Evolutionary conservation across 2,329 filamentous ascomycete species (phyloP).

Genomic region (Kalaharituber pfeilii): DNA sequence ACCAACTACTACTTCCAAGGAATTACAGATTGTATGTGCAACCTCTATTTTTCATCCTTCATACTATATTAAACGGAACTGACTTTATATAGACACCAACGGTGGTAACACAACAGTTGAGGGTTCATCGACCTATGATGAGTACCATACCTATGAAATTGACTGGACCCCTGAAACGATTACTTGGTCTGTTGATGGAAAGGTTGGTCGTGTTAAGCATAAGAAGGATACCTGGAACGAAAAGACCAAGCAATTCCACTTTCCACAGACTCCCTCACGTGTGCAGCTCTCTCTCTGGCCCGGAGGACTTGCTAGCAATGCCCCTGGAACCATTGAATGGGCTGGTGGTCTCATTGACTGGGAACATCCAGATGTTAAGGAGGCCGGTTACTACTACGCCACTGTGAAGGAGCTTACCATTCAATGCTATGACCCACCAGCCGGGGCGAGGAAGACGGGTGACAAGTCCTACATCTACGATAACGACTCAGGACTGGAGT

Average conservation of each 20-base stretch:
- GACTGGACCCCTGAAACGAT: conserved; percentile 79
- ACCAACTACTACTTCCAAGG: conserved; percentile 98
- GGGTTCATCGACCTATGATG: conserved; percentile 44
- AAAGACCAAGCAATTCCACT: conserved; percentile 65
- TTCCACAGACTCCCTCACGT: conserved; percentile 77
- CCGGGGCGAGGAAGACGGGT: conserved; percentile 43
- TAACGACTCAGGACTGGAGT: conserved; percentile 46
- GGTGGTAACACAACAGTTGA: conserved; percentile 47
- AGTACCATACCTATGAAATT: conserved; percentile 82
- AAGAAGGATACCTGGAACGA: conserved; percentile 71
- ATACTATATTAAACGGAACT: neutral
- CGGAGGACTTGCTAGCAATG: conserved; percentile 63
- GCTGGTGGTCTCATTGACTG: conserved; percentile 82
- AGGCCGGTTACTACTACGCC: conserved; percentile 76
- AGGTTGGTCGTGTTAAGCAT: conserved; percentile 55
- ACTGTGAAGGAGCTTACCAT: conserved; percentile 61
- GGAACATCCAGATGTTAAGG: conserved; percentile 62
- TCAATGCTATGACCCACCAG: conserved; percentile 71
- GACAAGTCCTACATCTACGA: conserved; percentile 59
- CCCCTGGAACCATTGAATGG: conserved; percentile 73
- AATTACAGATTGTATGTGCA: conserved; percentile 62
- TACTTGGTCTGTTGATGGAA: conserved; percentile 73
- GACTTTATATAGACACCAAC: conserved; percentile 45
- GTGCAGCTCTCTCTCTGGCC: conserved; percentile 95
- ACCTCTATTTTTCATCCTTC: conserved; percentile 1